Base-by-base conservation (phyloP, 768 basidiomycete genomes). In the Suillus spraguei region DNA sequence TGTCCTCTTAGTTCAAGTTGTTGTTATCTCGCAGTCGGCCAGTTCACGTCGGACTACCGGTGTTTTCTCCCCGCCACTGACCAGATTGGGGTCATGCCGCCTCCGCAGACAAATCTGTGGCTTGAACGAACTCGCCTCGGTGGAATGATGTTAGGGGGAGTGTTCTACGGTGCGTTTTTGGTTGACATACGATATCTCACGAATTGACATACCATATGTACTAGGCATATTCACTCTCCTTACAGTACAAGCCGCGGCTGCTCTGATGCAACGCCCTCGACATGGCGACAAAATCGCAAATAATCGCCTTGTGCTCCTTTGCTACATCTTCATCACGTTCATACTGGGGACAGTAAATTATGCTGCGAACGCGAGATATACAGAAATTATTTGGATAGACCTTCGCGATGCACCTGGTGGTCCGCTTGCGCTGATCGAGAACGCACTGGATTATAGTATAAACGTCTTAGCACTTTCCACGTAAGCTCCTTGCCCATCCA, bases 351-450 rank as follows among this genome's bases (percentile, higher is more conserved):
- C 71, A 3, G 50, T 78, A 13, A 66, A 66, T 9, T 68, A 75
- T 8, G 76, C 68, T 8, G 68, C 55, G 1, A 71, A 76, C 28
- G 65, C 68, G 0, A 71, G 66, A 47, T 76, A 69, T 60, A 77
- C 67, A 35, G 62, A 72, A 64, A 68, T 75, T 76, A 71, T 75
- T 22, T 79, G 65, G 67, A 74, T 76, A 32, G 74, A 77, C 50
- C n/a, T 75, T 39, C 75, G 76, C 17, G 64, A 63, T 20, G 28
- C 46, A 16, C 54, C 61, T 20, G 63, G 61, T 20, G 63, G 61
- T 32, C 59, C 64, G 68, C 38, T 53, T 64, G 67, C 64, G 16
- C 69, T 69, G 38, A 54, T 65, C 39, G 62, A 65, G 11, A 39
- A 59, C 4, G 67, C 69, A 47, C 54, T 70, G 33, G 20, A 65